These are phyloP conservation scores for Populus hybrid DNA, from an alignment of 441 rosid species.

Conservation along the genomic window DNA sequence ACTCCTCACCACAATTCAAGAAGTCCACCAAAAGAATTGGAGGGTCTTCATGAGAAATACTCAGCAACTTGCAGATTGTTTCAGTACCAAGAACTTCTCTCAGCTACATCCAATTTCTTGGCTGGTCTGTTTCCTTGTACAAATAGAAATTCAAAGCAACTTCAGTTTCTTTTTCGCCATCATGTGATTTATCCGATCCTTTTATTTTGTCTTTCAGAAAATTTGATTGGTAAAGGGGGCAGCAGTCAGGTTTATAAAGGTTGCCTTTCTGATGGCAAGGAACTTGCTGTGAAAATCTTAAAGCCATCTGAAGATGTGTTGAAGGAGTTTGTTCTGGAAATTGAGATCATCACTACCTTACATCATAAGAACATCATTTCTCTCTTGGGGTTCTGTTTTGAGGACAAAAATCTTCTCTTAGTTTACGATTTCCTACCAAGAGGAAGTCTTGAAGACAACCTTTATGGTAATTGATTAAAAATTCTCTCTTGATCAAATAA, in stretches of 20 bases:
- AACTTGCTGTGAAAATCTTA: constrained; percentile 79
- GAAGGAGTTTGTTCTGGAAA: constrained; percentile 76
- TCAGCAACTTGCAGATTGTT: constrained; percentile 82
- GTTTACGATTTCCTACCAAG: constrained; percentile 74
- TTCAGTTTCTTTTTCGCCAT: background rate
- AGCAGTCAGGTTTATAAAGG: constrained; percentile 87
- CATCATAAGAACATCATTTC: constrained; percentile 78
- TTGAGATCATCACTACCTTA: constrained; percentile 72
- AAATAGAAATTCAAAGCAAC: constrained; percentile 13
- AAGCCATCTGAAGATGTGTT: constrained; percentile 64
- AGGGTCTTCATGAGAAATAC: too few relatives aligned
- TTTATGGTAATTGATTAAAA: constrained; percentile 50
- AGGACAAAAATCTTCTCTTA: constrained; percentile 59
- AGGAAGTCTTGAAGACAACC: constrained; percentile 93
- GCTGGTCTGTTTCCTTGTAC: constrained; percentile 53
- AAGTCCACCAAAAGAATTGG: constrained; percentile 43
- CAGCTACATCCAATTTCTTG: constrained; percentile 59
- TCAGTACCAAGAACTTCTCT: constrained; percentile 60
- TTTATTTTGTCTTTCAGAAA: constrained; percentile 41
- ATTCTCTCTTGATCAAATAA: constrained; percentile 3
- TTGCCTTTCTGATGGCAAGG: constrained; percentile 67
- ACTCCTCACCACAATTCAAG: constrained; percentile 36
- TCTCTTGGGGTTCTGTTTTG: constrained; percentile 79
- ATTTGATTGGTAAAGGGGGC: constrained; percentile 91
- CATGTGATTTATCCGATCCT: constrained; percentile 2